Evolutionary conservation across 2,329 filamentous ascomycete genomes (phyloP), one percentile per base, ranked within the genome.

Genomic region (Aspergillus ibericus): DNA sequence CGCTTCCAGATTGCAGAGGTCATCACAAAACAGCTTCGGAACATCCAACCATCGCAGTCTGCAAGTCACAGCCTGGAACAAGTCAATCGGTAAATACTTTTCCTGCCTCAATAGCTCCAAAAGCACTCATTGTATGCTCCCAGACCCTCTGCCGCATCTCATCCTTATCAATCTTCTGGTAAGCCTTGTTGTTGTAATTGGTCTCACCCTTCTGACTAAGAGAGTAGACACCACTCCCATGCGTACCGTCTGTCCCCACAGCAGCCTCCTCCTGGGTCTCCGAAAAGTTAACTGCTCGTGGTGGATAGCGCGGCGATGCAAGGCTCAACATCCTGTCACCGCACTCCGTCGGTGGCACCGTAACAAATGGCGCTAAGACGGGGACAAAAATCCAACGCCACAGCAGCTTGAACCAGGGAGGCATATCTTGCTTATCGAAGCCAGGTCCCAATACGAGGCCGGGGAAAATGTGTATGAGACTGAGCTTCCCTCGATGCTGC

Each of bases 401-500:
- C 18, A 52, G 16, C 13, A 35, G n/a, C 3, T 29, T 36, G 22
- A 57, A 57, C 55, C 55, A 57, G 22, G n/a, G 13, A 8, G 55
- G 55, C 35, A 57, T 18, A n/a, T 52, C 48, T 8, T 29, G 47
- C 5, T 25, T 57, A 15, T 25, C 5, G 20, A 52, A 57, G 2
- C 22, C 46, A 3, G 55, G 55, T 10, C 55, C 55, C 48, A 57
- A 20, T 27, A 57, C 55, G 13, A 57, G 15, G 1, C 55, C 55
- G 13, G 55, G 55, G 27, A 57, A 57, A n/a, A 57, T 57, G n/a
- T 57, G 55, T 2, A 51, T 18, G 7, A 57, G 18, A 7, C 55
- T 20, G 10, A 57, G 48, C 22, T 36, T 44, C 7, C 48, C 55
- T 4, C 18, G 47, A 4, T 57, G 27, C 15, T 46, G 38, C 36